A percentile compares a stretch with the other conserved stretches of the same genome.
Evolutionary conservation across 106 monocot genomes (phyloP).

Genomic region (Triglochin maritima): DNA sequence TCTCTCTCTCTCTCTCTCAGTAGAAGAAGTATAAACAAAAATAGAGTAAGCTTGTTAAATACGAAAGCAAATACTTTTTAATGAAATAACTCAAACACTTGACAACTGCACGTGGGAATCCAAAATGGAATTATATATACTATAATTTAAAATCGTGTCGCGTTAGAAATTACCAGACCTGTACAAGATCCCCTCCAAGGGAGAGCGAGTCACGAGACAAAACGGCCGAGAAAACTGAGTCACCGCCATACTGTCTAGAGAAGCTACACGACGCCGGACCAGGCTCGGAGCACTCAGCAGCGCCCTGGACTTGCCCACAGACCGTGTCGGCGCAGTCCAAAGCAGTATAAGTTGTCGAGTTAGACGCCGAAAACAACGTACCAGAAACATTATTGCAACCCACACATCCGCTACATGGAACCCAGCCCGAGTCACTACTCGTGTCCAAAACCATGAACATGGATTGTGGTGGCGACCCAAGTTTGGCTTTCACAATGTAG

Average conservation of each 20-base stretch:
- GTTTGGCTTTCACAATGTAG: conserved; percentile 55
- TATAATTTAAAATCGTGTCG: no score
- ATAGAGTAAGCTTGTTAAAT: no score
- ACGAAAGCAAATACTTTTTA: no score
- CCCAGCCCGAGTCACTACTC: conserved; percentile 58
- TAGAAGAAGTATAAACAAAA: no score
- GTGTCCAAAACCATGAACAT: conserved; percentile 74
- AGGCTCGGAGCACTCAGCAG: conserved; percentile 14
- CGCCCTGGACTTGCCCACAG: conserved; percentile 40
- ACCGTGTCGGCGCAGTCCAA: conserved; percentile 35
- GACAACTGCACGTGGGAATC: no score
- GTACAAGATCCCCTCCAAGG: conserved; percentile 36
- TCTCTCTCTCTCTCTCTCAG: no score
- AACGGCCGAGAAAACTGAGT: conserved; percentile 38
- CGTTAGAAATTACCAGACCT: no score
- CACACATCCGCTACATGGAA: conserved; percentile 52
- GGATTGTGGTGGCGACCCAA: conserved; percentile 66
- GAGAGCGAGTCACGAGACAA: conserved; percentile 46
- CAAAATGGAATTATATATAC: no score
- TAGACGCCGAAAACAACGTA: conserved; percentile 20
- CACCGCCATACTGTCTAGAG: conserved; percentile 50
- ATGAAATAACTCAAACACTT: no score
- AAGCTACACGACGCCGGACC: conserved; percentile 28
- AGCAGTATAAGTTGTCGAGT: conserved; percentile 46
- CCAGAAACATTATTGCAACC: conserved; percentile 27